Evolutionary conservation across 768 basidiomycete genomes (phyloP).

Genomic region (Termitomyces bulborhizus): DNA sequence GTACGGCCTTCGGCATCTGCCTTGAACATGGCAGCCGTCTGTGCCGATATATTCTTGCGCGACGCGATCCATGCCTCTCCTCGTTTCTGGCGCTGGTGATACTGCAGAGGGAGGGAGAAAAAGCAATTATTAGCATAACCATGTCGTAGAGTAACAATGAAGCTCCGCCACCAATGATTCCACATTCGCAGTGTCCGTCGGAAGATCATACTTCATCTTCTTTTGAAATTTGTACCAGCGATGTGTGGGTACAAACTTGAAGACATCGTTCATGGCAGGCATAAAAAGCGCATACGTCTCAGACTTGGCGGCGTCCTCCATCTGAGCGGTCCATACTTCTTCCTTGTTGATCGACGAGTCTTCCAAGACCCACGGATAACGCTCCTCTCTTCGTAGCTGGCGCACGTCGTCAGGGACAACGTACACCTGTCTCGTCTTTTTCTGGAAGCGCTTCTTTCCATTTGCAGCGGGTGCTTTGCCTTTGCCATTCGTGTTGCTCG

Average conservation of each 20-base stretch:
- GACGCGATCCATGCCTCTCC: constrained; percentile 71
- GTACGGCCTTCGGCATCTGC: constrained; percentile 47
- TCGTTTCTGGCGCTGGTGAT: constrained; percentile 63
- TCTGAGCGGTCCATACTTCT: constrained; percentile 76
- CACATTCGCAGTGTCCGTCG: constrained; percentile 62
- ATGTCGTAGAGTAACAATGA: constrained; percentile 13
- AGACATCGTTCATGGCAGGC: constrained; percentile 73
- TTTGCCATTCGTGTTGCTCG: constrained; percentile 26
- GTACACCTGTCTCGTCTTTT: constrained; percentile 82
- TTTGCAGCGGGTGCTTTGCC: constrained; percentile 34
- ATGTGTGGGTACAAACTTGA: constrained; percentile 84
- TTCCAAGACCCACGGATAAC: constrained; percentile 91
- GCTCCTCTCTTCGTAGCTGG: constrained; percentile 77
- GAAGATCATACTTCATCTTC: constrained; percentile 68
- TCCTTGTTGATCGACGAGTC: constrained; percentile 52
- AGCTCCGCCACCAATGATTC: constrained; percentile 44
- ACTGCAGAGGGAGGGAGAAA: constrained; percentile 17
- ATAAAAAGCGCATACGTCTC: constrained; percentile 80
- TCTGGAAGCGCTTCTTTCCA: constrained; percentile 70
- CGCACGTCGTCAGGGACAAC: constrained; percentile 72
- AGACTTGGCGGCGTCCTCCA: constrained; percentile 71
- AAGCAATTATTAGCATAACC: constrained; percentile 9
- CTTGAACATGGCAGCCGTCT: constrained; percentile 66
- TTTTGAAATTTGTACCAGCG: constrained; percentile 94
- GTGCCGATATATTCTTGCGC: constrained; percentile 50